Conservation (phyloP, 176 grass and related monocot genomes). For the Puccinellia tenuiflora region DNA sequence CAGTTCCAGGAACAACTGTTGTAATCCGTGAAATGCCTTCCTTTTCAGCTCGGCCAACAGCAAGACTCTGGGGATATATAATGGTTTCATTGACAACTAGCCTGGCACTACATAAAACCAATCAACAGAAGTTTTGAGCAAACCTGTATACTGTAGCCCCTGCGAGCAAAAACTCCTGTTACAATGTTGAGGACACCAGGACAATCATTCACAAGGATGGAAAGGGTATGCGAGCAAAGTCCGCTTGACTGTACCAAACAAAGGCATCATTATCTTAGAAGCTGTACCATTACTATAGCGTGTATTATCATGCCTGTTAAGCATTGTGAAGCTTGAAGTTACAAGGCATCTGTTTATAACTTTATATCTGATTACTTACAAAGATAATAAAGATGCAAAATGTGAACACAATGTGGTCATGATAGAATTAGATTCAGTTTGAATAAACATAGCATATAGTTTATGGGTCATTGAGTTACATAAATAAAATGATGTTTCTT, state of each 20-base stretch:
- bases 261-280: slow-evolving; percentile 16
- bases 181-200: slow-evolving; percentile 93
- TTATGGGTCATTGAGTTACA: background rate
- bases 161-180: slow-evolving; percentile 91
- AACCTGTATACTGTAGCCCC: slow-evolving; percentile 99
- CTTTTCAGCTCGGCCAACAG: slow-evolving; percentile 80
- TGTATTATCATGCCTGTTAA: slow-evolving; percentile 13
- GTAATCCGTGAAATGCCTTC: slow-evolving; percentile 83
- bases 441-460: background rate
- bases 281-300: background rate
- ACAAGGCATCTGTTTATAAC: background rate
- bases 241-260: slow-evolving; percentile 57
- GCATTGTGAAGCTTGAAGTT: background rate
- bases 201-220: slow-evolving; percentile 83
- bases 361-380: slow-evolving; percentile 7
- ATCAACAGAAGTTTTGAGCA: background rate
- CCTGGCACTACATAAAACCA: background rate
- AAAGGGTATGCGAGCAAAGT: slow-evolving; percentile 83
- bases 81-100: slow-evolving; percentile 5
- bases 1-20: slow-evolving; percentile 86
- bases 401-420: background rate
- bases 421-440: slow-evolving; percentile 9
- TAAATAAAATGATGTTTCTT: background rate
- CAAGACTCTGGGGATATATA: slow-evolving; percentile 66
- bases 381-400: slow-evolving; percentile 9